Evolutionary conservation across 2,329 filamentous ascomycete species (phyloP).

Genomic region (Penicillium paneum): DNA sequence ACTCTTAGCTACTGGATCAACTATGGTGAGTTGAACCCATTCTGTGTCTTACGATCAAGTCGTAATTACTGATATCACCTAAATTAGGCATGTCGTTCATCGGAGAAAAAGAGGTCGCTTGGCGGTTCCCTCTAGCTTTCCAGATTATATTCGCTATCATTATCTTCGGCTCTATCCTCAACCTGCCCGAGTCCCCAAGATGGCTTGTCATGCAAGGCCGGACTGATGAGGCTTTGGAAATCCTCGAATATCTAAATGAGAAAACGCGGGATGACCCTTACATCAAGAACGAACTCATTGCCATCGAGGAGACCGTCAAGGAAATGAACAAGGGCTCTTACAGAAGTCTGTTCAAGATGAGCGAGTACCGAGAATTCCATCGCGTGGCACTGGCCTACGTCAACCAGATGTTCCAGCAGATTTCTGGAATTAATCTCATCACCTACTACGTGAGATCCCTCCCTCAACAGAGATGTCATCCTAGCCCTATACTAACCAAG

Average conservation of each 20-base stretch:
- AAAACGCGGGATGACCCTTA: slow-evolving; percentile 40
- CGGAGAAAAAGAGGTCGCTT: slow-evolving; percentile 43
- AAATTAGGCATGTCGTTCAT: slow-evolving; percentile 46
- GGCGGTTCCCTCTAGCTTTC: slow-evolving; percentile 55
- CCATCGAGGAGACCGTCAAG: slow-evolving; percentile 50
- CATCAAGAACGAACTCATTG: slow-evolving; percentile 44
- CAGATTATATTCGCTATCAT: slow-evolving; percentile 54
- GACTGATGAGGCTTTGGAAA: slow-evolving; percentile 50
- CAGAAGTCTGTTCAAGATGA: slow-evolving; percentile 55
- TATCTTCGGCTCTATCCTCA: slow-evolving; percentile 46
- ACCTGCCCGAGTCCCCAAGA: slow-evolving; percentile 54
- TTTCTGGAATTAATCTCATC: slow-evolving; percentile 40
- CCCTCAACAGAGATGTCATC: no score
- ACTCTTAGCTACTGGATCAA: slow-evolving; percentile 50
- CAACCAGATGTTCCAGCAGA: slow-evolving; percentile 53
- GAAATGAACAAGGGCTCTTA: slow-evolving; percentile 50
- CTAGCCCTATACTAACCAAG: neutral
- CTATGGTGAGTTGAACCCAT: slow-evolving; percentile 29
- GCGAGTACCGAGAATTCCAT: slow-evolving; percentile 53
- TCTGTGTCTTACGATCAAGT: neutral
- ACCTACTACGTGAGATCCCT: slow-evolving; percentile 35
- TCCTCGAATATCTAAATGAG: slow-evolving; percentile 47
- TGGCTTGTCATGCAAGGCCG: slow-evolving; percentile 55
- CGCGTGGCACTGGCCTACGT: slow-evolving; percentile 52
- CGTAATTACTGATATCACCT: neutral